phyloP scores from a whole-genome alignment of 2,329 filamentous ascomycete genomes.

The Verticillium tricorpus region DNA sequence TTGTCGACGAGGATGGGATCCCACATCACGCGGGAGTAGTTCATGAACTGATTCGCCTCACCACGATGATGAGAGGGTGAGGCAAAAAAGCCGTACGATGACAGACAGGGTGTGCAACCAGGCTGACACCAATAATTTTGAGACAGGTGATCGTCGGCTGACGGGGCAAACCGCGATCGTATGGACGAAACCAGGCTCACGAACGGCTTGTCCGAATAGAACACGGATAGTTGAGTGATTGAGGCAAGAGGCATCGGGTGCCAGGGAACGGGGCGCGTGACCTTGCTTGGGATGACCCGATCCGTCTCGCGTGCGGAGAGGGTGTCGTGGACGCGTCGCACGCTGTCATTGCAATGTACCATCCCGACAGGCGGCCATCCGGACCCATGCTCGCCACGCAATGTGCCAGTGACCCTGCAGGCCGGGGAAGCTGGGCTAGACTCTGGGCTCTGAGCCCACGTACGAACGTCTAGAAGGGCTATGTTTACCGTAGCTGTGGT shows the following conservation, averaged over 20 bases:
- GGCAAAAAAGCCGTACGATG: background rate
- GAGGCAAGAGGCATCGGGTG: too few relatives aligned
- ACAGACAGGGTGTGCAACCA: background rate
- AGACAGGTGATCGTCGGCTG: background rate
- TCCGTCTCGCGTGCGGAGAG: background rate
- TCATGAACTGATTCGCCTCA: background rate
- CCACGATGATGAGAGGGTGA: background rate
- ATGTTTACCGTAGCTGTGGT: background rate
- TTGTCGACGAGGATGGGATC: background rate
- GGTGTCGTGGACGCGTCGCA: background rate
- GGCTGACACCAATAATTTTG: background rate
- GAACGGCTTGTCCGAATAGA: too few relatives aligned
- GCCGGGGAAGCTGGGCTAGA: background rate
- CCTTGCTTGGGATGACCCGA: background rate
- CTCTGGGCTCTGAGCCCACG: background rate
- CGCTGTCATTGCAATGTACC: background rate
- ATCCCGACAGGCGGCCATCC: background rate
- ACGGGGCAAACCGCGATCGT: background rate
- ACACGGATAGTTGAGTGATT: too few relatives aligned
- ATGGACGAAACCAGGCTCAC: background rate
- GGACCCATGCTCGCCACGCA: background rate
- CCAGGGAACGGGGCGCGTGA: background rate
- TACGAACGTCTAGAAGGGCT: too few relatives aligned
- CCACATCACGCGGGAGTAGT: background rate
- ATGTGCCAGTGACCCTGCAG: background rate